Percentiles rank a stretch among this genome's conserved stretches.
These are phyloP conservation scores for Lactuca sativa DNA, from an alignment of 129 eudicot genomes.

Conservation along the genomic window DNA sequence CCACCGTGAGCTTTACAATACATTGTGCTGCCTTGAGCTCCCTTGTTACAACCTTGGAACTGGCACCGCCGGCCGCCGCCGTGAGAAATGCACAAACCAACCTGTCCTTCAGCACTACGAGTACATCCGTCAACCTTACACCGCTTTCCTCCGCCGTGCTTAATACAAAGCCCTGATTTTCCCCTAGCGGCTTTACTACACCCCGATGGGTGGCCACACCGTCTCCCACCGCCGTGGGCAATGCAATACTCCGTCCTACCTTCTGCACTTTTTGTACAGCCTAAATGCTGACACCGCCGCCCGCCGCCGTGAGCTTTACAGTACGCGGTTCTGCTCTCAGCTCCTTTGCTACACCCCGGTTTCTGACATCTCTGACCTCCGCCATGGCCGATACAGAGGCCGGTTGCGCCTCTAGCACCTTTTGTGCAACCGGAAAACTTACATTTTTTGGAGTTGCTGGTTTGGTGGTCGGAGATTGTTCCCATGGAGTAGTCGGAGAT, in stretches of 20 bases:
- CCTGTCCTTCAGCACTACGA: slow-evolving; percentile 91
- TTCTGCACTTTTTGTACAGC: slow-evolving; percentile 96
- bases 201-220: slow-evolving; percentile 66
- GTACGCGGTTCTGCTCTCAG: slow-evolving; percentile 91
- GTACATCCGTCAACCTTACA: slow-evolving; percentile 85
- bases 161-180: slow-evolving; percentile 90
- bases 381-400: slow-evolving; percentile 95
- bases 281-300: slow-evolving; percentile 74
- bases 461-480: slow-evolving; percentile 52
- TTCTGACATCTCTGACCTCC: slow-evolving; percentile 99
- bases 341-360: slow-evolving; percentile 91
- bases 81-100: slow-evolving; percentile 92
- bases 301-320: slow-evolving; percentile 99
- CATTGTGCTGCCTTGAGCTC: slow-evolving; percentile 96
- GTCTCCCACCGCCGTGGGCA: slow-evolving; percentile 92
- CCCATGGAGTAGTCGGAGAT: slow-evolving; percentile 63
- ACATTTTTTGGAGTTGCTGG: slow-evolving; percentile 56
- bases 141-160: slow-evolving; percentile 96
- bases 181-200: slow-evolving; percentile 96
- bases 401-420: slow-evolving; percentile 93
- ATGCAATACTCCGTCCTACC: slow-evolving; percentile 92
- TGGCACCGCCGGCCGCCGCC: slow-evolving; percentile 97
- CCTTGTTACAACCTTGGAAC: slow-evolving; percentile 62
- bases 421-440: slow-evolving; percentile 70
- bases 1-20: slow-evolving; percentile 99